phyloP scores from a whole-genome alignment of 441 rosid species.

The Gossypium laxum region DNA sequence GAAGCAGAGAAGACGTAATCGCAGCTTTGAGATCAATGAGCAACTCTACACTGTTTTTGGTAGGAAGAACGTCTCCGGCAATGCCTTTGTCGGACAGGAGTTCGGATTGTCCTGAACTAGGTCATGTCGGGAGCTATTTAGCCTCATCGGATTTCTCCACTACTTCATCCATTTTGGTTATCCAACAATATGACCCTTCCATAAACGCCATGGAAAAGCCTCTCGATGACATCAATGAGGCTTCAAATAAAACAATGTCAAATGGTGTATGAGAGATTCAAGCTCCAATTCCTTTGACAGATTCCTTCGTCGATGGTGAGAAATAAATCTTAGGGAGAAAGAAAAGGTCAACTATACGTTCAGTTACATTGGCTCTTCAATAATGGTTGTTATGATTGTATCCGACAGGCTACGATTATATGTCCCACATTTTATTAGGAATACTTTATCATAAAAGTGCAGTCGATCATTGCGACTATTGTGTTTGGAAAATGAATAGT shows the following conservation, averaged over 20 bases:
- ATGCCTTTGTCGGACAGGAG: conserved; percentile 22
- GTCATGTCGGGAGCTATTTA: conserved; percentile 39
- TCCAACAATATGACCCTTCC: conserved; percentile 37
- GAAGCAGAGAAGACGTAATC: conserved; percentile 28
- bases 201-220: conserved; percentile 28
- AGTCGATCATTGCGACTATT: background rate
- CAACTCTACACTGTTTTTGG: conserved; percentile 38
- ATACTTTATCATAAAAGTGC: background rate
- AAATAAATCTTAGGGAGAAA: background rate
- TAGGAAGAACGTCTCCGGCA: conserved; percentile 33
- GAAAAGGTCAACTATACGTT: background rate
- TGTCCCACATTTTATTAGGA: background rate
- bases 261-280: background rate
- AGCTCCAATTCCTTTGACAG: background rate
- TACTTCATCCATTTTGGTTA: conserved; percentile 41
- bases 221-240: conserved; percentile 13
- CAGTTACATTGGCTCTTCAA: background rate
- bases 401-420: background rate
- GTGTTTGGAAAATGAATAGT: background rate
- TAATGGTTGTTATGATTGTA: background rate
- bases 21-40: conserved; percentile 27
- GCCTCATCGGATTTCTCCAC: conserved; percentile 46
- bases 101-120: conserved; percentile 39
- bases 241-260: conserved; percentile 23
- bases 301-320: background rate